Conservation (phyloP, 805 yeast genomes). For the Lachancea lanzarotensis region DNA sequence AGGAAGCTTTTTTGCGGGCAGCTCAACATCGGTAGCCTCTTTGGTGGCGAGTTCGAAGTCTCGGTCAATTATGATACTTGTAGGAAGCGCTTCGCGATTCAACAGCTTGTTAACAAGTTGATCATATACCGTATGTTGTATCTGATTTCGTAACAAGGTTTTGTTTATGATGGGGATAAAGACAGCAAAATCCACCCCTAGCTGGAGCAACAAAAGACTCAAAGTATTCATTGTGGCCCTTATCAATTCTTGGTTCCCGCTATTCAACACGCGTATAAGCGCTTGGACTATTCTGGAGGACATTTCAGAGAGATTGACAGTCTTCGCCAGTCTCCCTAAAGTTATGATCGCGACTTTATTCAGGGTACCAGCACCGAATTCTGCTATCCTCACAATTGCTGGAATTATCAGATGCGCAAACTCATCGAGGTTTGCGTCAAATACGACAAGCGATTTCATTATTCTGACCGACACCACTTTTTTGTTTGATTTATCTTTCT, state of each 20-base stretch:
- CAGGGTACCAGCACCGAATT: constrained; percentile 52
- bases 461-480: constrained; percentile 63
- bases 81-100: constrained; percentile 82
- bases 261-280: constrained; percentile 56
- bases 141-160: constrained; percentile 51
- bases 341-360: constrained; percentile 73
- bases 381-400: constrained; percentile 72
- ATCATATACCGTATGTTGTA: constrained; percentile 71
- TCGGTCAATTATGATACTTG: constrained; percentile 61
- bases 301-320: constrained; percentile 73
- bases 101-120: constrained; percentile 70
- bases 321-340: constrained; percentile 71
- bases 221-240: constrained; percentile 70
- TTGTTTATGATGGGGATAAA: constrained; percentile 79
- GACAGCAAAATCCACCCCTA: constrained; percentile 77
- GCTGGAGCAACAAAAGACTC: constrained; percentile 67
- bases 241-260: constrained; percentile 51
- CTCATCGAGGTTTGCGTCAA: constrained; percentile 85
- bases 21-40: constrained; percentile 48
- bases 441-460: constrained; percentile 72
- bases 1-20: constrained; percentile 68
- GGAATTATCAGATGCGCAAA: constrained; percentile 85
- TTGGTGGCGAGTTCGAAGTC: constrained; percentile 39
- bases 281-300: constrained; percentile 89
- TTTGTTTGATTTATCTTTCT: constrained; percentile 58